A percentile compares a stretch with the other conserved stretches of the same genome.
Conservation (phyloP, 345 rosid genomes). For the Ceriops decandra region DNA sequence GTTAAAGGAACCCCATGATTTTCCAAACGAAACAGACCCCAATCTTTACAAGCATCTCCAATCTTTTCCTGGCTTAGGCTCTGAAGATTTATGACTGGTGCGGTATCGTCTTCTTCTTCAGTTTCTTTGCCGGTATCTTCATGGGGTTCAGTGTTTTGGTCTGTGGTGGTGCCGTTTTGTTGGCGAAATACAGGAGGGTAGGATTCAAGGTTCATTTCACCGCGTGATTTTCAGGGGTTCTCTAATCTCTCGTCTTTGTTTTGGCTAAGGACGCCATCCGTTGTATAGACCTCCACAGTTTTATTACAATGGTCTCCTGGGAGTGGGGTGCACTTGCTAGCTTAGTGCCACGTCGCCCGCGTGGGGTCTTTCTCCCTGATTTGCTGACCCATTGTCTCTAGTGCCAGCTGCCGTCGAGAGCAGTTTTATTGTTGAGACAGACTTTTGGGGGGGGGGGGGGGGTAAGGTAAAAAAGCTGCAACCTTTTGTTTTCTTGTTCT, state of each 20-base stretch:
- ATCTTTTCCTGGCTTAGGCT: conserved; percentile 37
- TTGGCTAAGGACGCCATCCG: too few relatives aligned
- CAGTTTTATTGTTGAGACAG: background rate
- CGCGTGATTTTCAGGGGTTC: background rate
- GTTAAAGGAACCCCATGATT: conserved; percentile 58
- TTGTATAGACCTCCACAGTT: too few relatives aligned
- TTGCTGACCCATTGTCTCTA: background rate
- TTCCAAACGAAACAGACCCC: conserved; percentile 69
- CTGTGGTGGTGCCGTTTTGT: conserved; percentile 1
- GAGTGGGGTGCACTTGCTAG: too few relatives aligned
- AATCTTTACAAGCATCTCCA: conserved; percentile 47
- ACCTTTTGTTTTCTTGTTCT: too few relatives aligned
- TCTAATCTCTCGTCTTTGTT: background rate
- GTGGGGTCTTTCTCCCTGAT: background rate
- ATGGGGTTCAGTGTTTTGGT: conserved; percentile 13
- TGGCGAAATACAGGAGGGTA: conserved; percentile 48
- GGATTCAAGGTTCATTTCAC: conserved; percentile 35
- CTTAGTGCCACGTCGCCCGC: background rate
- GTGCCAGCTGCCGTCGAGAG: background rate
- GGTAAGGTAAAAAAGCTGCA: background rate
- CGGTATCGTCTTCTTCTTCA: conserved; percentile 19
- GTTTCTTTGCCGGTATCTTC: background rate
- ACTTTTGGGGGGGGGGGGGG: background rate
- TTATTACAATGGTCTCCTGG: too few relatives aligned
- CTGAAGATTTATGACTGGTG: conserved; percentile 53